Percentiles rank a stretch among this genome's conserved stretches.
Evolutionary conservation across 805 yeast species (phyloP).

Genomic region (Sugiyamaella chiloensis): DNA sequence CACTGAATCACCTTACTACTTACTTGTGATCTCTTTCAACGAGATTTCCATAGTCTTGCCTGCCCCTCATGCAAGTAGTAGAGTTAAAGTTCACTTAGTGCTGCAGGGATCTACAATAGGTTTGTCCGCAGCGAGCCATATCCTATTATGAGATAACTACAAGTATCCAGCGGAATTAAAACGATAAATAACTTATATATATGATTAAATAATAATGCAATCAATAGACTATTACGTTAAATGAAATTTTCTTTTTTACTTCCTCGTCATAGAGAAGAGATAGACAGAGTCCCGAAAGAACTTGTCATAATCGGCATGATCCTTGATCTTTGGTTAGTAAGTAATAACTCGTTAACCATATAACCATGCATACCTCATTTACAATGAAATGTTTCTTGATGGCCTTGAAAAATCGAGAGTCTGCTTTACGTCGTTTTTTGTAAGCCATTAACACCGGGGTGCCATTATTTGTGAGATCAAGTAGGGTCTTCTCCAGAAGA

Average conservation of each 20-base stretch:
- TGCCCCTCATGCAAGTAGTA: too few species aligned
- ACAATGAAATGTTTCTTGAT: constrained; percentile 32
- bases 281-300: constrained; percentile 42
- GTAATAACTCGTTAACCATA: constrained; percentile 10
- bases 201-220: too few species aligned
- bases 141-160: too few species aligned
- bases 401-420: constrained; percentile 36
- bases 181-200: too few species aligned
- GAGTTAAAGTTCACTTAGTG: too few species aligned
- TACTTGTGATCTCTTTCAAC: too few species aligned
- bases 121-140: too few species aligned
- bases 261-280: constrained; percentile 38
- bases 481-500: constrained; percentile 45
- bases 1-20: too few species aligned
- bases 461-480: constrained; percentile 42
- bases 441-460: constrained; percentile 52
- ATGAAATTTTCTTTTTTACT: not conserved
- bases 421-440: constrained; percentile 51
- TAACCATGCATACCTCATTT: constrained; percentile 27
- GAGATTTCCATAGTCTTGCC: too few species aligned
- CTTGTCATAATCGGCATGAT: constrained; percentile 32
- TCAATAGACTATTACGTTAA: not conserved
- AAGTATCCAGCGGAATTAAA: too few species aligned
- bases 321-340: constrained; percentile 25
- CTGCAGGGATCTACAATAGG: too few species aligned